Conservation (phyloP, 805 yeast species). For the Cephaloascus albidus region DNA sequence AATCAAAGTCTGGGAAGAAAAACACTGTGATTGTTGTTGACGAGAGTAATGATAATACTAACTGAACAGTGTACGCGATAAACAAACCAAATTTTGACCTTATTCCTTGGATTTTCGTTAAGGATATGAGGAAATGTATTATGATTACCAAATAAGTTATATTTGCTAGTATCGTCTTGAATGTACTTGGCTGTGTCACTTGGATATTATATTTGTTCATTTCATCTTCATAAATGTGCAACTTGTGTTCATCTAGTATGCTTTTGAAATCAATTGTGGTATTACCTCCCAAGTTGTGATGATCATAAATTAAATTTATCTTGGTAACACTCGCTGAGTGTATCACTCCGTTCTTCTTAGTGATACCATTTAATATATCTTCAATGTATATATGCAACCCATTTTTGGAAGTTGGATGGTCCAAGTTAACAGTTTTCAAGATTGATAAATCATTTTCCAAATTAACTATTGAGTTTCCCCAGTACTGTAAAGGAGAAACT, state of each 20-base stretch:
- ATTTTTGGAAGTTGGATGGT: constrained; percentile 8
- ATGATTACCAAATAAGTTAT: constrained; percentile 8
- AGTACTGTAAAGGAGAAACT: constrained; percentile 29
- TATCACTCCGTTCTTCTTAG: constrained; percentile 32
- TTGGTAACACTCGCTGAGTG: constrained; percentile 19
- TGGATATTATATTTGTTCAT: too few species aligned
- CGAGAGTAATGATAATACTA: constrained; percentile 25
- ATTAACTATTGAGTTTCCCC: constrained; percentile 23
- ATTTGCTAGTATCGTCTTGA: not conserved
- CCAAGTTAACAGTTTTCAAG: constrained; percentile 27
- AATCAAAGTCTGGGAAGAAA: constrained; percentile 19
- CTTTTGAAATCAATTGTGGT: too few species aligned
- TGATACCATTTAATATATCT: constrained; percentile 25
- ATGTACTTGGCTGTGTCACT: not conserved
- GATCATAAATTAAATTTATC: not conserved
- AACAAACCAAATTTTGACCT: constrained; percentile 37
- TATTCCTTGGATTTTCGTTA: constrained; percentile 30
- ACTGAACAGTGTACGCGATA: constrained; percentile 32
- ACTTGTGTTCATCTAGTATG: too few species aligned
- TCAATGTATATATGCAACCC: constrained; percentile 14
- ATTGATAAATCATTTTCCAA: constrained; percentile 21
- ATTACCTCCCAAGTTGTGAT: not conserved
- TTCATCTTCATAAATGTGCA: not conserved
- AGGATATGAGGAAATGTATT: constrained; percentile 22
- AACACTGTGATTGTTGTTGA: constrained; percentile 32